Evolutionary conservation across 1,139 yeast genomes (phyloP), one percentile per base, ranked within the genome.

Genomic region (Candida buenavistaensis): DNA sequence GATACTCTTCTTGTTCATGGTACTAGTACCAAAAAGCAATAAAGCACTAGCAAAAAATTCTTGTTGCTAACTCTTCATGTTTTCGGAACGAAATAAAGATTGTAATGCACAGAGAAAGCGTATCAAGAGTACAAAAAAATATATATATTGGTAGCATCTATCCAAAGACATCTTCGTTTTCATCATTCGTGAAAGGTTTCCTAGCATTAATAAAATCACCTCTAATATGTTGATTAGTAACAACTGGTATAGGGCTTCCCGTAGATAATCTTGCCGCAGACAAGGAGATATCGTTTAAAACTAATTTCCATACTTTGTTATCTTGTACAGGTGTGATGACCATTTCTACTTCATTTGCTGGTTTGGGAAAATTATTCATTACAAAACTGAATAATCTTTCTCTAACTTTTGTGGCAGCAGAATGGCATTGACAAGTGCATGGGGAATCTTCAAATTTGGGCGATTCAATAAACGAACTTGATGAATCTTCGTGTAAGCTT

Each of bases 221-320:
- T 16, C 44, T 38, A 13, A 44, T 36, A 26, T 38, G 36, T 16
- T 37, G 42, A 17, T 40, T 33, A 21, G 27, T 35, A 13, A 39
- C 33, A 14, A 33, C 35, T n/a, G 44, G 37, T 6, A 35, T 24
- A 15, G 52, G 33, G 4, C 56, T 53, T 0, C 80, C 80, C 7
- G 72, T 70, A 1, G 80, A 74, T 5, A 70, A 52, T 33, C 73
- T 46, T 3, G 80, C 81, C 0, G 81, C 81, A 19, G 69, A 64
- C 36, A 74, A 55, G 1, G 80, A 72, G 2, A 68, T 60, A 26
- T 69, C 77, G 48, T 71, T 74, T 41, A 68, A 52, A 0, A 72
- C 67, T 2, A 62, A 54, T 37, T 59, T 64, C 75, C 77, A 72
- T 2, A 52, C 51, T 20, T 45, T 26, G 13, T 32, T 24, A 17